Conservation (phyloP, 768 basidiomycete species). For the Mycena leptocephala region DNA sequence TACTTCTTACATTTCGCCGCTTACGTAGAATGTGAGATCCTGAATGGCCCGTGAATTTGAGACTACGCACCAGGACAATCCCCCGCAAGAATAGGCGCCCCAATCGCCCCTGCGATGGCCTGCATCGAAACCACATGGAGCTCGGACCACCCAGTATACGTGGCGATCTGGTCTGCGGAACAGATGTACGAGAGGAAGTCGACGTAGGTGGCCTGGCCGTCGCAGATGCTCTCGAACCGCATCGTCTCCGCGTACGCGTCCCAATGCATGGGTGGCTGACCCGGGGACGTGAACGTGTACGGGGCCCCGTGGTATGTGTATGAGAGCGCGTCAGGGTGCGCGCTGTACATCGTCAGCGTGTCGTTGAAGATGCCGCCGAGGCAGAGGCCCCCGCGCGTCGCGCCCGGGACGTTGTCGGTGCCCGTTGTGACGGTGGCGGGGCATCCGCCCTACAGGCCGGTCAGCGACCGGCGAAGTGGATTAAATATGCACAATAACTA, state of each 20-base stretch:
- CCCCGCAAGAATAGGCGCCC: slow-evolving; percentile 16
- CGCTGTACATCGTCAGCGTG: not conserved
- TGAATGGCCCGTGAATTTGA: slow-evolving; percentile 4
- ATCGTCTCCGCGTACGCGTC: slow-evolving; percentile 28
- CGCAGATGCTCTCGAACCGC: no score
- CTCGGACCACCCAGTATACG: slow-evolving; percentile 20
- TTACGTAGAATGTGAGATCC: not conserved
- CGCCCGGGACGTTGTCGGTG: not conserved
- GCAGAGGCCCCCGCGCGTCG: not conserved
- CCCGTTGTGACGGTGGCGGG: not conserved
- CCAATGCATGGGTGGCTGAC: slow-evolving; percentile 5
- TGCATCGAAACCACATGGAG: not conserved
- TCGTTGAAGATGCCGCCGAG: not conserved
- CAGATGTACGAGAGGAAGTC: slow-evolving; percentile 23
- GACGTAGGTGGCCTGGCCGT: slow-evolving; percentile 28
- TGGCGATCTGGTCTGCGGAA: not conserved
- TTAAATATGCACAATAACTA: slow-evolving; percentile 12
- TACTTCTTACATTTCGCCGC: slow-evolving; percentile 8
- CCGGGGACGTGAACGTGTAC: slow-evolving; percentile 7
- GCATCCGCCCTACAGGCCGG: not conserved
- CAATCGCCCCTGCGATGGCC: slow-evolving; percentile 2
- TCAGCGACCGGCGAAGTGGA: no score
- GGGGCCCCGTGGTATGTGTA: not conserved
- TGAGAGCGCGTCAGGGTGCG: not conserved
- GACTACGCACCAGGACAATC: slow-evolving; percentile 23